Evolutionary conservation across 805 yeast genomes (phyloP), one percentile per base, ranked within the genome.

Genomic region (Suhomyces prunicola): DNA sequence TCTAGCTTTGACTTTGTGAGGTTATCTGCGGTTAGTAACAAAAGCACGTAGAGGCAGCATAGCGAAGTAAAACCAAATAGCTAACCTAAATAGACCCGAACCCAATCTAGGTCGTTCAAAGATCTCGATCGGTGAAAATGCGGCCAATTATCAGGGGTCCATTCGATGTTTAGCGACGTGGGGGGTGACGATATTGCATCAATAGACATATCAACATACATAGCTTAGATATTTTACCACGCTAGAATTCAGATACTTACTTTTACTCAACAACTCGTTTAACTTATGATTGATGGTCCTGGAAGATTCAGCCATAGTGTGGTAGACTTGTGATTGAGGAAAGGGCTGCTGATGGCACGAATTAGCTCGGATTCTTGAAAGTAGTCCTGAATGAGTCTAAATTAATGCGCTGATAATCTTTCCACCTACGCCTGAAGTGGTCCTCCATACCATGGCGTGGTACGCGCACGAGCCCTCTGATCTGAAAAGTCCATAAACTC

Each of bases 221-320:
- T 15, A 36, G 29, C 29, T 36, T 36, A 8, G 41, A 15, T 36
- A 8, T 39, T 19, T 9, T n/a, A 13, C n/a, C 22, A 36, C 19
- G 22, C 41, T 7, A n/a, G 15, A 27, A 36, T 15, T 7, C 22
- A 12, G 12, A 46, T 46, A 66, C 71, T 49, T 59, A 67, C 69
- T 63, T 53, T 73, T 75, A 56, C 74, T 67, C 59, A 74, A 62
- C 52, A 74, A 61, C 57, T 74, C 79, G 57, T 74, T 75, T 56
- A 75, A 72, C 58, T 70, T 72, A 55, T 73, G 78, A 57, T 75
- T 75, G 54, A 75, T 75, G 2, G 74, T 66, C 56, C 80, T 61
- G 8, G 79, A 73, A 4, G 75, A 63, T 47, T 74, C 78, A 19
- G 73, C 50, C 77, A 73, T 72, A 24, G 46, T 12, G 46, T 17